Evolutionary conservation across 371 early-diverging fungal species (phyloP).

Genomic region (Syncephalis plumigaleata): DNA sequence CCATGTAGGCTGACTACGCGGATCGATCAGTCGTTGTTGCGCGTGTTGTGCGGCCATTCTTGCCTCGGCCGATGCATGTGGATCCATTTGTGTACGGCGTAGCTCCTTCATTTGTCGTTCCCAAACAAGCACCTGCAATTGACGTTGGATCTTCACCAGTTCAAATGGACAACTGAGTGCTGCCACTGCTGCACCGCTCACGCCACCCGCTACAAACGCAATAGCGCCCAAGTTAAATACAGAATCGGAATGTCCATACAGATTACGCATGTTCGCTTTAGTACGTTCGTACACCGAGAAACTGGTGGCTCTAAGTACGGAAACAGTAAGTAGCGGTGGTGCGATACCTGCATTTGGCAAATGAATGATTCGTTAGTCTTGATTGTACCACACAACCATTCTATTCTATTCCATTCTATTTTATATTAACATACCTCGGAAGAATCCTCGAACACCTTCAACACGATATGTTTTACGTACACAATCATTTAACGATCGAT

Average conservation of each 20-base stretch:
- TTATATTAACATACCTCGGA: no score
- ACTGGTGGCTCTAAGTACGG: constrained; percentile 50
- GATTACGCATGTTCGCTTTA: constrained; percentile 17
- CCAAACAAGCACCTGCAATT: constrained; percentile 19
- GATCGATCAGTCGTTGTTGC: constrained; percentile 39
- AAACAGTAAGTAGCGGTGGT: constrained; percentile 54
- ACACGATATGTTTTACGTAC: constrained; percentile 40
- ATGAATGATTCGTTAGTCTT: no score
- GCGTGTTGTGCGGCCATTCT: constrained; percentile 8
- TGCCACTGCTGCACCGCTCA: constrained; percentile 47
- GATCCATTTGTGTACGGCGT: no score
- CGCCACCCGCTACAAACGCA: constrained; percentile 33
- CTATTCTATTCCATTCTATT: no score
- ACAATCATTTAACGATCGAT: constrained; percentile 41
- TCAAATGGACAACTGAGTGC: constrained; percentile 55
- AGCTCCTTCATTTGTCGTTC: background rate
- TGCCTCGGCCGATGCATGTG: constrained; percentile 1
- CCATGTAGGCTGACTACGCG: constrained; percentile 18
- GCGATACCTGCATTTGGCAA: constrained; percentile 28
- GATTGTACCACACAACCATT: no score
- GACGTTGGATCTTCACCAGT: constrained; percentile 61
- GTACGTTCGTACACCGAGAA: constrained; percentile 45
- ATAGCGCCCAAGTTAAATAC: constrained; percentile 19
- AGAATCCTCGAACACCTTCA: constrained; percentile 56
- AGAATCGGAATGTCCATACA: constrained; percentile 10